These are phyloP conservation scores for Suillus subaureus DNA, from an alignment of 768 basidiomycete species.

Conservation along the genomic window DNA sequence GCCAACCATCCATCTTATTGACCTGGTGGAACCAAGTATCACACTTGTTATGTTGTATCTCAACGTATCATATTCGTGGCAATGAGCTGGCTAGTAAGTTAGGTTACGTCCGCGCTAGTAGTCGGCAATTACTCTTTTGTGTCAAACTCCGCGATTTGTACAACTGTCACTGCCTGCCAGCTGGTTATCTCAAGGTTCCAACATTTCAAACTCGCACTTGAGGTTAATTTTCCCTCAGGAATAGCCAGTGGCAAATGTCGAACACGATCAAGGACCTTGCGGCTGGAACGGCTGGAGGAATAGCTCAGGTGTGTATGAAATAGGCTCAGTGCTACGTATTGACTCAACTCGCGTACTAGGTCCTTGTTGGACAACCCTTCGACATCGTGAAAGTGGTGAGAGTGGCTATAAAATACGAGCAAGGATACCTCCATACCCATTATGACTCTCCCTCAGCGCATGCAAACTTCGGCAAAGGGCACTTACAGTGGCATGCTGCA, in stretches of 20 bases:
- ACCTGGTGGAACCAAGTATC: neutral
- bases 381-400: slow-evolving; percentile 96
- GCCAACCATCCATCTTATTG: neutral
- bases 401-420: slow-evolving; percentile 20
- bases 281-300: slow-evolving; percentile 89
- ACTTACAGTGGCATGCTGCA: slow-evolving; percentile 88
- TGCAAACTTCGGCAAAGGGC: slow-evolving; percentile 92
- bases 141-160: slow-evolving; percentile 22
- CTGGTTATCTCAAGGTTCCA: neutral
- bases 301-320: slow-evolving; percentile 65
- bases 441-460: slow-evolving; percentile 55
- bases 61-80: neutral
- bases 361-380: slow-evolving; percentile 91
- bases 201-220: neutral
- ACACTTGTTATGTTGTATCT: neutral
- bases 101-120: neutral
- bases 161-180: slow-evolving; percentile 6
- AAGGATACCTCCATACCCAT: slow-evolving; percentile 14
- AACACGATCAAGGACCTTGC: slow-evolving; percentile 85
- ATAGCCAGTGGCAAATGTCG: slow-evolving; percentile 27
- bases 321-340: neutral
- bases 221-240: slow-evolving; percentile 3
- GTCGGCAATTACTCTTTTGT: slow-evolving; percentile 9
- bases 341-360: slow-evolving; percentile 43
- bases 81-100: neutral